Evolutionary conservation across 306 rosid genomes (phyloP), one percentile per base, ranked within the genome.

Genomic region (Sphenostylis stenocarpa): DNA sequence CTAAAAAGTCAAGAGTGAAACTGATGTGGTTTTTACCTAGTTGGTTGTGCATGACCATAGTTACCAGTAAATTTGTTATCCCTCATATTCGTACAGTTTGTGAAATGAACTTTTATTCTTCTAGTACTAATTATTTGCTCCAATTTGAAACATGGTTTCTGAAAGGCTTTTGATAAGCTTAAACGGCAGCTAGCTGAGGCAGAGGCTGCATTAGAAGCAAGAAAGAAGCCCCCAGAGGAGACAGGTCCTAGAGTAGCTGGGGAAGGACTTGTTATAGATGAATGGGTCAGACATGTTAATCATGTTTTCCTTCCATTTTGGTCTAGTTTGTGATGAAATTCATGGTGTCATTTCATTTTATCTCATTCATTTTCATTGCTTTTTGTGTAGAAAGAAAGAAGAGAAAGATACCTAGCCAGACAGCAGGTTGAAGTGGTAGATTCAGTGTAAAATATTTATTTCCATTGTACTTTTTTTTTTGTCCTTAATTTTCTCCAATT

Each of bases 181-280:
- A 87, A 67, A 75, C 86, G 89, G 49, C 96, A 89, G 70, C 62
- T 93, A 60, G 96, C 98, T 12, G 98, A 87, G 77, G 90, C 96
- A 5, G 98, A 93, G 72, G 94, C 93, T 77, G 89, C 87, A 5
- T 62, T 87, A 49, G 96, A 93, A 82, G 83, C 81, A 10, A 85
- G 93, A 39, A 86, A 91, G 77, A 93, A 87, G 78, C 93, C 94
- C 52, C 84, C 83, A 28, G 93, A 86, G 84, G 96, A 93, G 36
- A 58, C 85, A 15, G 90, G 92, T 55, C 88, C 96, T 3, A 69
- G 89, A 16, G 56, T 86, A 38, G 91, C 81, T 5, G 96, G 94
- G 26, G 98, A 89, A 87, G 96, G 98, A 72, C 96, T 87, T 60
- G 93, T 93, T 73, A 85, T 93, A 73, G 95, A 93, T 62, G 98